Percentiles rank a stretch among this genome's conserved stretches.
phyloP scores from a whole-genome alignment of 1,139 yeast genomes.

The Geotrichum cucujoidarum region DNA sequence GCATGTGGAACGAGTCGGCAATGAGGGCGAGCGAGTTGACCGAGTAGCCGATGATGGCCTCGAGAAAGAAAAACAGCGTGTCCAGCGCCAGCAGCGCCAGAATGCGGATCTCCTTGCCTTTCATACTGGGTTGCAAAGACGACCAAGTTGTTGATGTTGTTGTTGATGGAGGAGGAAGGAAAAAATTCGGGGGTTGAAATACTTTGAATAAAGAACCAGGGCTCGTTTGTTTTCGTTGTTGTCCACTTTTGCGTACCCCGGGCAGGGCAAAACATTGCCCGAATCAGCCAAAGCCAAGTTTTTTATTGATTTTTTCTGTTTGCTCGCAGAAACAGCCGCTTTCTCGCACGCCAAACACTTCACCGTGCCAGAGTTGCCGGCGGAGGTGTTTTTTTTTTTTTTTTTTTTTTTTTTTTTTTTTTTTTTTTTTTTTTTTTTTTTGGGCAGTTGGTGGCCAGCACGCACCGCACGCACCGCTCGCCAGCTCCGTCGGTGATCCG shows the following conservation, averaged over 20 bases:
- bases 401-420: neutral
- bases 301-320: no score
- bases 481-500: no score
- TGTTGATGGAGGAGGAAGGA: neutral
- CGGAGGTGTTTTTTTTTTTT: neutral
- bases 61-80: constrained; percentile 77
- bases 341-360: no score
- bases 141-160: neutral
- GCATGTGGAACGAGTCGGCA: constrained; percentile 97
- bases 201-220: no score
- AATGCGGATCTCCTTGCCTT: constrained; percentile 68
- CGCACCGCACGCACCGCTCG: no score
- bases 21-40: constrained; percentile 89
- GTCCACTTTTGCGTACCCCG: no score
- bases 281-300: no score
- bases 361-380: no score
- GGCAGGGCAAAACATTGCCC: no score
- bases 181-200: neutral
- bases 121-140: no score
- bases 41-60: constrained; percentile 73
- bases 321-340: no score
- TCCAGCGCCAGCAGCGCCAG: constrained; percentile 68
- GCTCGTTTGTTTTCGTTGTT: no score
- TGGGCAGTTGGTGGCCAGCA: neutral
- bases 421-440: neutral